Percentiles rank a stretch among this genome's conserved stretches.
Evolutionary conservation across 129 eudicot genomes (phyloP).

Genomic region (Sambucus nigra): DNA sequence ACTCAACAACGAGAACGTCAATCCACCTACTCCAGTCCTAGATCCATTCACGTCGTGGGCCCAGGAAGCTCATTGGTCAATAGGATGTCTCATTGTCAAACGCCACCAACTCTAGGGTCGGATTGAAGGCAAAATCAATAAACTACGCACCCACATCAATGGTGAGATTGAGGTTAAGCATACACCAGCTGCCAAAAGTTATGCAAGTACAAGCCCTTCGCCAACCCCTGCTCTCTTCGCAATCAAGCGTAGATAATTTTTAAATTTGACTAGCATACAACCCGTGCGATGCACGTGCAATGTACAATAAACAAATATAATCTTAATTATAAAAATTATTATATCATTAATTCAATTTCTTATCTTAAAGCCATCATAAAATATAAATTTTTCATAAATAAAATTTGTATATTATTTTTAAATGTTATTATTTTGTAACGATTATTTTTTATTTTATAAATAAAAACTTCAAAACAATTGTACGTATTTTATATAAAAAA

Average conservation of each 20-base stretch:
- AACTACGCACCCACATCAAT: slow-evolving; percentile 29
- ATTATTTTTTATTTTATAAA: too few species aligned
- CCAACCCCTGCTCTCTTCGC: slow-evolving; percentile 69
- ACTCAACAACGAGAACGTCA: slow-evolving; percentile 44
- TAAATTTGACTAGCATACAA: slow-evolving; percentile 33
- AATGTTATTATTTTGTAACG: too few species aligned
- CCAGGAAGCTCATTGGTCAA: slow-evolving; percentile 87
- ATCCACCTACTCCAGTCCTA: slow-evolving; percentile 59
- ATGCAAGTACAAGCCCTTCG: slow-evolving; percentile 9
- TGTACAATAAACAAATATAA: too few species aligned
- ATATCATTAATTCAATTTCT: too few species aligned
- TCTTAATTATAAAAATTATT: too few species aligned
- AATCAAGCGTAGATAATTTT: slow-evolving; percentile 31
- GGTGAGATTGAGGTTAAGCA: not conserved
- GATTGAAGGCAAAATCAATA: slow-evolving; percentile 65
- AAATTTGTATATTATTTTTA: too few species aligned
- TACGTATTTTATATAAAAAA: too few species aligned
- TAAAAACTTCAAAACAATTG: too few species aligned
- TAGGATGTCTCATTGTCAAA: slow-evolving; percentile 61
- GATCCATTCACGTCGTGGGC: slow-evolving; percentile 85
- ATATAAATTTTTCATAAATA: too few species aligned
- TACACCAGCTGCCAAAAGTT: not conserved
- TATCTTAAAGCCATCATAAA: too few species aligned
- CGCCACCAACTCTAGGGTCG: slow-evolving; percentile 84
- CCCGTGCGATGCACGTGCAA: too few species aligned